These are phyloP conservation scores for Euclidium syriacum DNA, from an alignment of 345 rosid genomes.

Conservation along the genomic window DNA sequence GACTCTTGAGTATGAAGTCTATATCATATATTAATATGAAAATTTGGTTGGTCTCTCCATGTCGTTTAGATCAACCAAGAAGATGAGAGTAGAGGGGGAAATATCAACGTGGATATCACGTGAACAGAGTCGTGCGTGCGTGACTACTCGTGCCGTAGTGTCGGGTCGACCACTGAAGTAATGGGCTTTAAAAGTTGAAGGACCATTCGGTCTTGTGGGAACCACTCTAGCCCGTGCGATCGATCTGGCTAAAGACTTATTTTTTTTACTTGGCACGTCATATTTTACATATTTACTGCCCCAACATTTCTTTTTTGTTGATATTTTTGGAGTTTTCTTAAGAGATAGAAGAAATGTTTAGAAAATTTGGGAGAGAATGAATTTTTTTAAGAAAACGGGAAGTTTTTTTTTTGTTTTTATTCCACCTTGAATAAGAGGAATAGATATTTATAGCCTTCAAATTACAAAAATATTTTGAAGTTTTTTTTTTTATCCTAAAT, in stretches of 20 bases:
- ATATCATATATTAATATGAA: constrained; percentile 9
- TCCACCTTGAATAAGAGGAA: too few species aligned
- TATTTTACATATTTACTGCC: not conserved
- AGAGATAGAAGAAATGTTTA: too few species aligned
- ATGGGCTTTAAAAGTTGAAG: constrained; percentile 20
- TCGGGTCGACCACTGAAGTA: constrained; percentile 37
- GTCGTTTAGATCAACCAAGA: constrained; percentile 11
- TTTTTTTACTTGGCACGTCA: not conserved
- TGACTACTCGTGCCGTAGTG: constrained; percentile 33
- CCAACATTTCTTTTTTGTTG: too few species aligned
- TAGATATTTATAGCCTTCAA: too few species aligned
- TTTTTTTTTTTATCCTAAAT: too few species aligned
- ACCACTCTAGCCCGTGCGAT: constrained; percentile 20
- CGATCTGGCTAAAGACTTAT: not conserved
- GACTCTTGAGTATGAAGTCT: constrained; percentile 13
- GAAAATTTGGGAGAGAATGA: too few species aligned
- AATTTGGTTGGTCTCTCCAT: constrained; percentile 13
- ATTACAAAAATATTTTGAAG: too few species aligned
- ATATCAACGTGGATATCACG: constrained; percentile 28
- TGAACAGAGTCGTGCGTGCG: constrained; percentile 29
- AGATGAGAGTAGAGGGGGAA: constrained; percentile 17
- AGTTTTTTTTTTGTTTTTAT: too few species aligned
- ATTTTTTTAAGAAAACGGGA: too few species aligned
- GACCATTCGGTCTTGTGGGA: constrained; percentile 30
- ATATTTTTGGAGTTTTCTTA: too few species aligned